Percentiles rank a stretch among this genome's conserved stretches.
Evolutionary conservation across 352 stramenopile genomes (phyloP).

Genomic region (Globisporangium acanthophoron): DNA sequence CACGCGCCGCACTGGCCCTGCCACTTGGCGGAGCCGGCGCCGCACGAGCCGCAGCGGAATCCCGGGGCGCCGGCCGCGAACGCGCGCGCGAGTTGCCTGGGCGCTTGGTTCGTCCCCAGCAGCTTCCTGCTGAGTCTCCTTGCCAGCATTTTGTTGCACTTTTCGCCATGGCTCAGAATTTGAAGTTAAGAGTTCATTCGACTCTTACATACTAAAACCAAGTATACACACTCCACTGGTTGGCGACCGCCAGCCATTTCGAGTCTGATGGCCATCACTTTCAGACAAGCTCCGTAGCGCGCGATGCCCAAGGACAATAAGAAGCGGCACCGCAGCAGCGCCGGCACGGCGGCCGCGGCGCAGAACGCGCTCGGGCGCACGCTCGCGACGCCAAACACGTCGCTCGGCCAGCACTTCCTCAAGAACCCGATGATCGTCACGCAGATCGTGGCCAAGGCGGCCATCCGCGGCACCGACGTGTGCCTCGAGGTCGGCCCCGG

Average conservation of each 20-base stretch:
- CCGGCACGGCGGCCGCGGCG: conserved; percentile 54
- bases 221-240: neutral
- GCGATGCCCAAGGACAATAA: conserved; percentile 89
- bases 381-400: conserved; percentile 95
- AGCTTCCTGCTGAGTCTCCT: neutral
- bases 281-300: neutral
- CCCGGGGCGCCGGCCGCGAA: conserved; percentile 21
- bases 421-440: conserved; percentile 98
- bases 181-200: neutral
- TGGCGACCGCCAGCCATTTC: neutral
- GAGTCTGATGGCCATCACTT: neutral
- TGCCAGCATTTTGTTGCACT: neutral
- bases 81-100: neutral
- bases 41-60: conserved; percentile 54
- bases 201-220: neutral
- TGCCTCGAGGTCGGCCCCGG: conserved; percentile 96
- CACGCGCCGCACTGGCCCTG: conserved; percentile 86
- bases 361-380: conserved; percentile 85
- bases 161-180: too few species aligned
- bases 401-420: conserved; percentile 98
- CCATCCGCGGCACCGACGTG: conserved; percentile 93
- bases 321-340: conserved; percentile 73
- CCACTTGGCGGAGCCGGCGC: conserved; percentile 75
- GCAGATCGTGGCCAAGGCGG: conserved; percentile 96
- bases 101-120: too few species aligned